Evolutionary conservation across 495 filamentous ascomycete species (phyloP).

Genomic region (Daldinia vernicosa): DNA sequence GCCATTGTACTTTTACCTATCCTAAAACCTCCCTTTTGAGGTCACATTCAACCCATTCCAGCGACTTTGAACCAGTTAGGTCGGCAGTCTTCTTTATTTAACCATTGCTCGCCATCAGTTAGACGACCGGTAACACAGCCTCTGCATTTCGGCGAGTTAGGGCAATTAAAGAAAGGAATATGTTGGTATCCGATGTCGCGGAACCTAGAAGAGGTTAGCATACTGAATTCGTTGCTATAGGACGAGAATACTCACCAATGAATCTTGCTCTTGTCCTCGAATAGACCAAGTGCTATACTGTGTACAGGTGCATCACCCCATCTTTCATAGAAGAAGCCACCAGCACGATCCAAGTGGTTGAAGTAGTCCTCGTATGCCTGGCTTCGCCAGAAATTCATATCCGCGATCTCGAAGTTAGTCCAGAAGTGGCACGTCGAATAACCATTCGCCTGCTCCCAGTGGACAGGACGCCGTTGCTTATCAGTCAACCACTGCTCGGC

Average conservation of each 20-base stretch:
- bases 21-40: slow-evolving; percentile 7
- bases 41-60: slow-evolving; percentile 70
- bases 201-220: slow-evolving; percentile 71
- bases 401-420: slow-evolving; percentile 98
- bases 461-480: slow-evolving; percentile 75
- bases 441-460: slow-evolving; percentile 81
- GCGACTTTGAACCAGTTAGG: slow-evolving; percentile 97
- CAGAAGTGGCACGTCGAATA: slow-evolving; percentile 99
- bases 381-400: slow-evolving; percentile 94
- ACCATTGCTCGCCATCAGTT: slow-evolving; percentile 83
- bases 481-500: slow-evolving; percentile 90
- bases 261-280: slow-evolving; percentile 88
- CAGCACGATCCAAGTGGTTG: slow-evolving; percentile 90
- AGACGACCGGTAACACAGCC: slow-evolving; percentile 87
- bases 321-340: slow-evolving; percentile 98
- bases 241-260: slow-evolving; percentile 77
- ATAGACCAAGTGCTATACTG: slow-evolving; percentile 91
- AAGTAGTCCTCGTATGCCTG: slow-evolving; percentile 95
- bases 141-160: slow-evolving; percentile 92
- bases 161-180: slow-evolving; percentile 98
- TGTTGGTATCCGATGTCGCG: slow-evolving; percentile 99
- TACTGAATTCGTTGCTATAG: slow-evolving; percentile 18
- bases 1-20: slow-evolving; percentile 30
- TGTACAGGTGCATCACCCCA: slow-evolving; percentile 99
- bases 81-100: slow-evolving; percentile 92